phyloP scores from a whole-genome alignment of 192 early-diverging fungal genomes.

The Coemansia sp. region DNA sequence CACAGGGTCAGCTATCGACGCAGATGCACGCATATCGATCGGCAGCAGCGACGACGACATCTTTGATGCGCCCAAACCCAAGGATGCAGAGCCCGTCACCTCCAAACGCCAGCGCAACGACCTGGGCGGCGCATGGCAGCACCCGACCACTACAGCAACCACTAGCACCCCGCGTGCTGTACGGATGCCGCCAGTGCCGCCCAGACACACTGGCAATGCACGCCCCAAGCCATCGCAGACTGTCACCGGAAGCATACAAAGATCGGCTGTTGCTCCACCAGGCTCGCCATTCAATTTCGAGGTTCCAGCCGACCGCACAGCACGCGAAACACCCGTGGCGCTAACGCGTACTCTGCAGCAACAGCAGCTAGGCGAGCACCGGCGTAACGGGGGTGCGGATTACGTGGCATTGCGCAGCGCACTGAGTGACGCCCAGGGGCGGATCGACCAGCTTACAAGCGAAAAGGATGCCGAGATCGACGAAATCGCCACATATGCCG shows the following conservation, averaged over 20 bases:
- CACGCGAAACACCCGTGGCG: slow-evolving; percentile 15
- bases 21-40: neutral
- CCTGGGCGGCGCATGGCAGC: slow-evolving; percentile 36
- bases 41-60: neutral
- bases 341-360: slow-evolving; percentile 14
- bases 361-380: neutral
- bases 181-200: neutral
- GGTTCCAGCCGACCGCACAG: slow-evolving; percentile 6
- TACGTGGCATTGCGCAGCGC: slow-evolving; percentile 36
- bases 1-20: neutral
- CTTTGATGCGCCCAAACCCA: neutral
- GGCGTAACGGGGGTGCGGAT: slow-evolving; percentile 19
- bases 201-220: neutral
- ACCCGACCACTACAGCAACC: neutral
- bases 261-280: neutral
- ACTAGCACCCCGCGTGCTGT: neutral
- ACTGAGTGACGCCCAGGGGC: slow-evolving; percentile 35
- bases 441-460: neutral
- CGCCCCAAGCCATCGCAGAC: neutral
- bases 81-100: neutral
- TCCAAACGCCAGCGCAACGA: slow-evolving; percentile 41
- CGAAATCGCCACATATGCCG: slow-evolving; percentile 39
- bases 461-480: slow-evolving; percentile 28
- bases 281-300: slow-evolving; percentile 39
- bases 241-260: neutral